Base-by-base conservation (phyloP, 1,284 basidiomycete genomes). In the Ustilago bromivora region DNA sequence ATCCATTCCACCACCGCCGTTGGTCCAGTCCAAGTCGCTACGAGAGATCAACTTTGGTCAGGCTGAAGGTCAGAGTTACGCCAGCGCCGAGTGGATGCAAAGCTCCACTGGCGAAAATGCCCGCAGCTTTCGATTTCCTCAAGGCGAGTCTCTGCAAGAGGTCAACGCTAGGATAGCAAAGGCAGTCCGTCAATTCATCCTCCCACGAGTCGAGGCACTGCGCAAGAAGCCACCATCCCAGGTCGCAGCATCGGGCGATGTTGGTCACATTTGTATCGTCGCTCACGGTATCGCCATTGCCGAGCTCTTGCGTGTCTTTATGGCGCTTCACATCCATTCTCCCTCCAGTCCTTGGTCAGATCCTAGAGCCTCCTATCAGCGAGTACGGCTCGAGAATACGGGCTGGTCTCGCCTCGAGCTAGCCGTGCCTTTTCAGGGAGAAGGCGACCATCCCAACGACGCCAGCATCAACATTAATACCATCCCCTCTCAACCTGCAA, bases 231-330 rank as follows among this genome's bases (percentile, higher is more conserved):
- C 69, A 9, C 66, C 72, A 36, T 51, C 62, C 19, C 66, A 35
- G 17, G 54, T 47, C 36, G 62, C 32, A 15, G 58, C 41, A 31
- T 52, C 57, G 11, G 51, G 52, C 28, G 61, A 67, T 11, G 79
- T 84, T 23, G 84, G 89, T 8, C 90, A 93, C 78, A 85, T 94
- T 41, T 92, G 91, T 2, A 84, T 95, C 53, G 91, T 94, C 36
- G 93, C 93, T 85, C 93, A 95, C 84, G 93, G 94, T 0, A 86
- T 94, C 47, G 92, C 91, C 84, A 92, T 95, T 47, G 89, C 89
- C 59, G 92, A 93, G 57, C 61, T 82, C 23, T 46, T 83, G 40
- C 64, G 80, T 8, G 75, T 82, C 59, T 77, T 83, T 31, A 80
- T 83, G 70, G 66, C 71, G 15, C 66, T 79, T 9, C 81, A 83